Conservation (phyloP, 257 asterid species). For the Nicotiana noctiflora region DNA sequence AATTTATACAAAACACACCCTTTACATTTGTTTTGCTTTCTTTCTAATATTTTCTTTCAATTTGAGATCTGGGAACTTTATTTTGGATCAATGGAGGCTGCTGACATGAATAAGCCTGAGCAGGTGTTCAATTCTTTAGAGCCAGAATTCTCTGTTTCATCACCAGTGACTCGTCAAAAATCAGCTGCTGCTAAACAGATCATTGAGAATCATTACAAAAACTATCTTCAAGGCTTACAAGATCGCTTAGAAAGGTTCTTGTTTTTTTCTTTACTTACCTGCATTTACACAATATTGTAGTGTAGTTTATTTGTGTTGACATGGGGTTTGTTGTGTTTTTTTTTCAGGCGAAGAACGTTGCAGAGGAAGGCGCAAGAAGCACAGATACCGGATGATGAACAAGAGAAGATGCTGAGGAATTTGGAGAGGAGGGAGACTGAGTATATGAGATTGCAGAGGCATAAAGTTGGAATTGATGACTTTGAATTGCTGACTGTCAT, state of each 20-base stretch:
- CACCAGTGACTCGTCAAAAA: conserved; percentile 92
- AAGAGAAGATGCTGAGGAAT: conserved; percentile 80
- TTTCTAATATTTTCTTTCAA: background rate
- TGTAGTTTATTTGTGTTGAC: background rate
- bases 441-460: conserved; percentile 97
- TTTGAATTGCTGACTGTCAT: conserved; percentile 82
- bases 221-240: conserved; percentile 78
- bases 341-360: conserved; percentile 74
- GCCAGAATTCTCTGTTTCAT: conserved; percentile 73
- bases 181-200: conserved; percentile 92
- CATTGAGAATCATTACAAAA: conserved; percentile 95
- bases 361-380: conserved; percentile 86
- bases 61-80: background rate
- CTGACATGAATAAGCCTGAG: conserved; percentile 12
- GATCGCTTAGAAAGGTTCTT: conserved; percentile 86
- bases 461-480: conserved; percentile 95
- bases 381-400: conserved; percentile 75
- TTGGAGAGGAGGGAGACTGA: conserved; percentile 90
- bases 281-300: background rate
- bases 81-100: conserved; percentile 6
- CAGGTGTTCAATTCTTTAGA: conserved; percentile 41
- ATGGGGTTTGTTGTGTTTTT: background rate
- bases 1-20: background rate
- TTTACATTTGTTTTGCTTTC: background rate
- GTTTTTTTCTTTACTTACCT: background rate